Evolutionary conservation across 305 asterid genomes (phyloP), one percentile per base, ranked within the genome.

Genomic region (Ajuga reptans): DNA sequence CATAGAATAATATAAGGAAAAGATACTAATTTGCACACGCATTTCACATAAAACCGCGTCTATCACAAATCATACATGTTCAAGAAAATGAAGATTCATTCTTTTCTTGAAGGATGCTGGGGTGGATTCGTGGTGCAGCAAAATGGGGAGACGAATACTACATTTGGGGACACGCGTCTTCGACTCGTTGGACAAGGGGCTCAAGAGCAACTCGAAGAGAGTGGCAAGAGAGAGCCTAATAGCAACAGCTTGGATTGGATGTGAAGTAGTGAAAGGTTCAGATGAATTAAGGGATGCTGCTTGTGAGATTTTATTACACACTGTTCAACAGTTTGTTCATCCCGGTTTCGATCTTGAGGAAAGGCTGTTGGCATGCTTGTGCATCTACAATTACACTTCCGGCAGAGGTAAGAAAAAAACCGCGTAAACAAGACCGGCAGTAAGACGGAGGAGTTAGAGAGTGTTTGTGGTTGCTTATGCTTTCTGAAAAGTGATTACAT

Each of bases 351-450:
- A 92, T 71, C 95, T 90, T 36, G 98, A 92, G 72, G 98, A 92
- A 68, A 83, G 98, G 66, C 87, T 92, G 39, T 67, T 92, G 74
- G 97, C 96, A 24, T 92, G 98, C 71, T 66, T 92, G 21, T 90
- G 96, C 74, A 86, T 92, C 65, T 92, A 87, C 50, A 90, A 87
- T 77, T 92, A 90, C 53, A 86, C 98, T 67, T 81, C 90, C 21
- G 93, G 98, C 15, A 81, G 81, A 87, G 96, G 97, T 92, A 79
- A n/a, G n/a, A n/a, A n/a, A n/a, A n/a, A n/a, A n/a, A n/a, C n/a
- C n/a, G n/a, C n/a, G n/a, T n/a, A n/a, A n/a, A n/a, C n/a, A n/a
- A n/a, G n/a, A n/a, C n/a, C n/a, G n/a, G n/a, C n/a, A n/a, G n/a
- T n/a, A n/a, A n/a, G n/a, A n/a, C n/a, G n/a, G n/a, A n/a, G n/a